Evolutionary conservation across 2,329 filamentous ascomycete genomes (phyloP), one percentile per base, ranked within the genome.

Genomic region (Nemania abortiva): DNA sequence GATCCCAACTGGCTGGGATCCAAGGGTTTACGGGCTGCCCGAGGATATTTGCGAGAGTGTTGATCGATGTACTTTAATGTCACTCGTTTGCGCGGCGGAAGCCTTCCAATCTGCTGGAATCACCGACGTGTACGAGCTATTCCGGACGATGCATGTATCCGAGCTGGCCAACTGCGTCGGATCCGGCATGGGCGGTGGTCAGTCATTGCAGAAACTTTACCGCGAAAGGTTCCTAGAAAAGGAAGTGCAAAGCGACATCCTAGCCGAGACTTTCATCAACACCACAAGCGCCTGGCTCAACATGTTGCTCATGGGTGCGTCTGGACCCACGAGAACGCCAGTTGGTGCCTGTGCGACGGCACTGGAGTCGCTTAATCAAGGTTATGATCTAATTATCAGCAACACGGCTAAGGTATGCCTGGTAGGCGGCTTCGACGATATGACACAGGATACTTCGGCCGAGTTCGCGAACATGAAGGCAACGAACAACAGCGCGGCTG

Each of bases 1-100:
- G 63, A 63, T 82, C 1, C 80, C 81, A 1, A 77, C 65, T 0
- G 80, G 81, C 9, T 82, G 79, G 45, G n/a, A 49, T 22, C 4
- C 37, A 5, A 15, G 3, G 6, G 11, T 11, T 3, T 42, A 42
- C 11, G 37, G 37, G 13, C 3, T 42, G 6, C 37, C 37, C 3
- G 37, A 42, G 37, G 37, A 42, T 42, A 10, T 42, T 9, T 9
- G 6, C 37, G 6, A 7, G 6, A 7, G 11, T 9, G 37, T 42
- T 11, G 37, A 42, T 15, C 37, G 6, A 3, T 9, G 6, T 9
- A 42, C 37, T 3, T 15, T 42, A 3, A 9, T 9, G 6, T 5
- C 11, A 11, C 37, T 42, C 6, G 6, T 7, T 3, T 42, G 37
- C 37, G 37, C 11, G 9, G 11, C 6, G 6, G 37, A 42, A 42